Conservation (phyloP, 1,284 basidiomycete genomes). For the Leccinum subrobustum region DNA sequence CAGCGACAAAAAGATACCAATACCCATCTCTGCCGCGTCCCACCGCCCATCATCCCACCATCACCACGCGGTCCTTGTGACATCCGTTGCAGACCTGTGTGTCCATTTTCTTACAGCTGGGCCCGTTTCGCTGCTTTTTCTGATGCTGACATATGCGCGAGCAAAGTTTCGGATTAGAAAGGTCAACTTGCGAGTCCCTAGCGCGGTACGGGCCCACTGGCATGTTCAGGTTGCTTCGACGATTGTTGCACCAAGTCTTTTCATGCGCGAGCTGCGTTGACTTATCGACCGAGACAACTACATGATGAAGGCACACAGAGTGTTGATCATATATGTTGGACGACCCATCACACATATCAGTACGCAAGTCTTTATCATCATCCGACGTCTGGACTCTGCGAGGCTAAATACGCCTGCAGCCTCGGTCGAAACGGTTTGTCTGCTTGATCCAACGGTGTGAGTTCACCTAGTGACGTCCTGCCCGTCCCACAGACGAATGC, state of each 20-base stretch:
- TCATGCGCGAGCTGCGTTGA: not conserved
- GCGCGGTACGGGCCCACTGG: constrained; percentile 18
- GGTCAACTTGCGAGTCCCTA: not conserved
- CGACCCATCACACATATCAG: too few relatives aligned
- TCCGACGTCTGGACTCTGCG: too few relatives aligned
- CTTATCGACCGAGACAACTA: not conserved
- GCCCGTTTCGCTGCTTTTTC: not conserved
- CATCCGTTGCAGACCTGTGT: not conserved
- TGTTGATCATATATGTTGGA: too few relatives aligned
- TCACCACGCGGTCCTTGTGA: constrained; percentile 42
- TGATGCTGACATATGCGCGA: not conserved
- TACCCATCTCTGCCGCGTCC: constrained; percentile 61
- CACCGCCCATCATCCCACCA: constrained; percentile 49
- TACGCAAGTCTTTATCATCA: too few relatives aligned
- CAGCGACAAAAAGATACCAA: constrained; percentile 39
- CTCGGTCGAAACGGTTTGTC: too few relatives aligned
- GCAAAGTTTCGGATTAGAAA: not conserved
- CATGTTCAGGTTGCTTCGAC: not conserved
- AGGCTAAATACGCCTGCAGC: too few relatives aligned
- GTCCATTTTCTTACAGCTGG: constrained; percentile 22
- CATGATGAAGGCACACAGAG: too few relatives aligned
- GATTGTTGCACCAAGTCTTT: not conserved
- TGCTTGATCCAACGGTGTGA: too few relatives aligned
- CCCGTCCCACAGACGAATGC: too few relatives aligned
- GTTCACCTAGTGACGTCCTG: too few relatives aligned